Percentiles rank a stretch among this genome's conserved stretches.
phyloP scores from a whole-genome alignment of 495 filamentous ascomycete species.

The Lasiosphaeriaceae sp. region DNA sequence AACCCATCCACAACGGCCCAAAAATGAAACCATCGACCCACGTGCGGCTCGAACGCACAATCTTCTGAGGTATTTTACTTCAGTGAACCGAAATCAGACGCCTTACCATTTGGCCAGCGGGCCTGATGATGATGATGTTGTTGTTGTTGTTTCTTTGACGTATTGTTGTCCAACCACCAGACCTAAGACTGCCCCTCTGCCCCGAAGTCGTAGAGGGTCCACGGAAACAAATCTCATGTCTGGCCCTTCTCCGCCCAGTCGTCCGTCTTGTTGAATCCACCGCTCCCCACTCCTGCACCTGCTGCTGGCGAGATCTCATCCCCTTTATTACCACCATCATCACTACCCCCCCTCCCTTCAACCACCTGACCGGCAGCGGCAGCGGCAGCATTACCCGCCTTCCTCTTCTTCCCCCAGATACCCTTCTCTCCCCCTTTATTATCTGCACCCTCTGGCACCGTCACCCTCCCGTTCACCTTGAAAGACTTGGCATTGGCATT shows the following conservation, averaged over 20 bases:
- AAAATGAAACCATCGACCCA: neutral
- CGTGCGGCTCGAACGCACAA: neutral
- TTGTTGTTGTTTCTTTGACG: no score
- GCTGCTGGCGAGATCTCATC: neutral
- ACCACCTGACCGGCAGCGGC: no score
- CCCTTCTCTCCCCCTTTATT: no score
- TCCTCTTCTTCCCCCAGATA: neutral
- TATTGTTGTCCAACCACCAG: neutral
- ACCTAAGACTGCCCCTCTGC: neutral
- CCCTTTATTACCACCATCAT: neutral
- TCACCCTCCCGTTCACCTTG: conserved; percentile 36
- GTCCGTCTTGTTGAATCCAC: neutral
- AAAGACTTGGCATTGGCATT: conserved; percentile 44
- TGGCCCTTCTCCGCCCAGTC: neutral
- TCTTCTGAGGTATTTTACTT: neutral
- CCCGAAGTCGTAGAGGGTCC: no score
- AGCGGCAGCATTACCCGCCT: no score
- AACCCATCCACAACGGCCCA: neutral
- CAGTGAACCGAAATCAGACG: neutral
- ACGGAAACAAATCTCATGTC: no score
- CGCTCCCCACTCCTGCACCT: neutral
- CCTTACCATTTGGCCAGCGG: neutral
- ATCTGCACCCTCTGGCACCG: conserved; percentile 28
- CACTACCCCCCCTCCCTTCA: no score
- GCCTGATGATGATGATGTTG: neutral